phyloP scores from a whole-genome alignment of 352 stramenopile species.

The Thalassiosira livingstoniorum region DNA sequence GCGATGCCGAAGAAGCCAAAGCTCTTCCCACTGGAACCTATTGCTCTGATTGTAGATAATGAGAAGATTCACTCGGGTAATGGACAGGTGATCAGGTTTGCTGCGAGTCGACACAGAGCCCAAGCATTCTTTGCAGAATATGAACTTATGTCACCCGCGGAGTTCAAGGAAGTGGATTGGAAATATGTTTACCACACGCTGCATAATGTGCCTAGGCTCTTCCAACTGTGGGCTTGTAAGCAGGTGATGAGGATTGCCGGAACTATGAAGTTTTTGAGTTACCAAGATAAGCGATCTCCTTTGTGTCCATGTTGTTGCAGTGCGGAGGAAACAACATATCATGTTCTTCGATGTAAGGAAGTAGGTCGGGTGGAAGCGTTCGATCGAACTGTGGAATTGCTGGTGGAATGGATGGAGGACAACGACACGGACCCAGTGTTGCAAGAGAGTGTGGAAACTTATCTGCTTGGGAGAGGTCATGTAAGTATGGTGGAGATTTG shows the following conservation, averaged over 20 bases:
- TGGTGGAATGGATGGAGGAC: neutral
- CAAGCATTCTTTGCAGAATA: too few relatives aligned
- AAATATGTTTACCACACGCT: neutral
- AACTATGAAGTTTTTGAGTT: too few relatives aligned
- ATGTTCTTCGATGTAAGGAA: neutral
- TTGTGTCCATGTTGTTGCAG: neutral
- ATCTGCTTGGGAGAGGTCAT: neutral
- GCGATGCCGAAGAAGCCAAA: too few relatives aligned
- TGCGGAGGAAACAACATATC: neutral
- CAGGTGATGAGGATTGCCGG: neutral
- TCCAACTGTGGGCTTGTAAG: constrained; percentile 11
- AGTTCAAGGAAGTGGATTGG: too few relatives aligned
- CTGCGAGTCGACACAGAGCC: too few relatives aligned
- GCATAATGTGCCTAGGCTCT: neutral
- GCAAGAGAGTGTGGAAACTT: neutral
- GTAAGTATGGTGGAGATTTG: too few relatives aligned
- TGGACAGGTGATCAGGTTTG: too few relatives aligned
- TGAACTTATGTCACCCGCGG: too few relatives aligned
- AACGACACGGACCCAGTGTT: neutral
- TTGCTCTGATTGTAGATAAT: too few relatives aligned
- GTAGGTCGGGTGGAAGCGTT: neutral
- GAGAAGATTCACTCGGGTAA: too few relatives aligned
- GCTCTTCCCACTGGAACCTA: too few relatives aligned
- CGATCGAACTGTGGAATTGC: neutral
- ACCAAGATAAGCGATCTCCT: neutral